These are phyloP conservation scores for Phytophthora brassicae DNA, from an alignment of 352 stramenopile species.

Conservation along the genomic window DNA sequence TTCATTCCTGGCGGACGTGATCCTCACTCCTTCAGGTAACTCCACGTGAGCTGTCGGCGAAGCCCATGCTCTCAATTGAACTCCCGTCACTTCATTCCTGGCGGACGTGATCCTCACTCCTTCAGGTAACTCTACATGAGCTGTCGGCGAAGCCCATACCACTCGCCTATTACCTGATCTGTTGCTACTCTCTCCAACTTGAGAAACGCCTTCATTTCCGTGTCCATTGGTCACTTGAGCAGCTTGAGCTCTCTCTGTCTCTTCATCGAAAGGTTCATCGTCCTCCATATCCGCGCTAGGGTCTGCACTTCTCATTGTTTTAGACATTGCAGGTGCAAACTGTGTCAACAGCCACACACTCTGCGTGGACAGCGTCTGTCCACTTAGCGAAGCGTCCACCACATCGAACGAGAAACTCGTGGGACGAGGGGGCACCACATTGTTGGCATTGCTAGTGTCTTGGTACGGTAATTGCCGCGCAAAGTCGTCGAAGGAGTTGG, in stretches of 20 bases:
- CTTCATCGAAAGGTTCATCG: constrained; percentile 41
- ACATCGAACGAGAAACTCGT: constrained; percentile 32
- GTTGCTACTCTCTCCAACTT: neutral
- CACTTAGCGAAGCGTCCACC: constrained; percentile 12
- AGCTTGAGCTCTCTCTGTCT: constrained; percentile 19
- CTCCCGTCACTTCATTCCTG: constrained; percentile 56
- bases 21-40: constrained; percentile 40
- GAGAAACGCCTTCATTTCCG: constrained; percentile 1
- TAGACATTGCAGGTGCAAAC: constrained; percentile 58
- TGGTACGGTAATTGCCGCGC: constrained; percentile 33
- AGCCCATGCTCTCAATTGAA: constrained; percentile 62
- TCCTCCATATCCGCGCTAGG: constrained; percentile 43
- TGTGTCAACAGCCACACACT: constrained; percentile 52
- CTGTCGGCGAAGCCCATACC: constrained; percentile 34
- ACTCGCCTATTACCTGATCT: constrained; percentile 25
- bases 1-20: constrained; percentile 54
- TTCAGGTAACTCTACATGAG: constrained; percentile 37
- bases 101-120: constrained; percentile 46
- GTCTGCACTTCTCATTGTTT: constrained; percentile 32
- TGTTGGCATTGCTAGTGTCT: neutral
- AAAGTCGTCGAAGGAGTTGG: constrained; percentile 37
- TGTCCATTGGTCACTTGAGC: neutral
- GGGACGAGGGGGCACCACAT: neutral
- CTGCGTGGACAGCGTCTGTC: neutral
- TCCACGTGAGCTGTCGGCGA: constrained; percentile 28